Base-by-base conservation (phyloP, 1,284 basidiomycete genomes). In the Cutaneotrichosporon spelunceum region DNA sequence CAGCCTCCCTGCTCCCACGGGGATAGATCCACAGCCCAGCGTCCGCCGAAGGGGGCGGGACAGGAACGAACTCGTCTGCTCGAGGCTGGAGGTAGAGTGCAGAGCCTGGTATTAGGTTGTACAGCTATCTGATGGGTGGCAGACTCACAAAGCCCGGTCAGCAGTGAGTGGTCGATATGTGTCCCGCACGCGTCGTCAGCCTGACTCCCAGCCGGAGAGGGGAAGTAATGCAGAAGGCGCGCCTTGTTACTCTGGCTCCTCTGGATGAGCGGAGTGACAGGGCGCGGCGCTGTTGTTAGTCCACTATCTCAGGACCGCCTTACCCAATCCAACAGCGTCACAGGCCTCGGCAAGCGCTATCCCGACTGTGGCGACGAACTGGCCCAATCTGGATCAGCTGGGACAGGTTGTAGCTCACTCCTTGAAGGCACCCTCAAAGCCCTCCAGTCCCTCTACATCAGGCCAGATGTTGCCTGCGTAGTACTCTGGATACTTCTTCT, bases 11-110 rank as follows among this genome's bases (percentile, higher is more conserved):
- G 16, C 33, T 29, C 21, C 67, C 63, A 48, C 92, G 85, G 19
- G 89, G 91, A 59, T 87, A 87, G 69, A 97, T 95, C 79, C 92
- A 95, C 14, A 97, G 83, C 0, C 93, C 93, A 1, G 92, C 90
- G 19, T 78, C 48, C 36, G 49, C 23, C 21, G 36, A 53, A 3
- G 53, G 52, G 34, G 56, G 14, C 55, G 44, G 26, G 29, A 45
- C 55, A 50, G 29, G 14, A 14, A 11, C 16, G 29, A 26, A 19
- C 33, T 33, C 27, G 48, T n/a, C 34, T 11, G 21, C n/a, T 34
- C 24, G 19, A 34, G 29, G 47, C 19, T 39, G 16, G 53, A 57
- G 60, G 44, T 61, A 61, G 30, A 56, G 27, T 48, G 24, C 44
- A 16, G 3, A 36, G 44, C 55, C 55, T 56, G 29, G 14, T 19